Evolutionary conservation across 2,329 filamentous ascomycete species (phyloP), one percentile per base, ranked within the genome.

Genomic region (Tolypocladium tundrense): DNA sequence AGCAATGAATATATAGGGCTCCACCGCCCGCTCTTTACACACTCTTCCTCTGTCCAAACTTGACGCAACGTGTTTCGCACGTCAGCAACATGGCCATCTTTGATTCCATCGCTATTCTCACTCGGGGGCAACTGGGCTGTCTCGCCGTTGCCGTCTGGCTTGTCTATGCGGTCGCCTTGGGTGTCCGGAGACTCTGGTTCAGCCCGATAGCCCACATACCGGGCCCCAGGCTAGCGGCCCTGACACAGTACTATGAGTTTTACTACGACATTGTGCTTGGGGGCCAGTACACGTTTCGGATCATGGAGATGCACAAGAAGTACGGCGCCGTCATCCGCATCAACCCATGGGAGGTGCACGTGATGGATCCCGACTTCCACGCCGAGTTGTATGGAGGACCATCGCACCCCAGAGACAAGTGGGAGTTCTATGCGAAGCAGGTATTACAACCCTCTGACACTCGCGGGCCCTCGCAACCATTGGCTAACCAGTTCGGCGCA

Each of bases 181-280:
- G 66, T 13, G 60, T 72, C 56, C 64, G 65, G 55, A 64, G 73
- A 54, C 61, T 75, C 31, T 73, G 67, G 63, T 64, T 75, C 56
- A 74, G 73, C 57, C 72, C 73, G 13, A 66, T 75, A 42, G 66
- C 72, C 53, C 66, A 69, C 56, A 69, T 76, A 52, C 73, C 73
- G 0, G 73, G 73, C 3, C 73, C 73, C 55, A 72, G 63, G 60
- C 66, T 76, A 39, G 72, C 73, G 33, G 73, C 72, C 5, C 61
- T 73, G 53, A 74, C 72, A 54, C 66, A 70, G 55, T 73, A 69
- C 66, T 75, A 75, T 58, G 73, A 75, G 60, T 70, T 71, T 54
- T 79, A 76, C 63, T 77, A 77, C 59, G 75, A 79, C 57, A 66
- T 77, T 24, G 57, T 75, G 48, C 65, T 72, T 7, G 69, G 71